Conservation (phyloP, 306 rosid genomes). For the Gleditsia sinensis region DNA sequence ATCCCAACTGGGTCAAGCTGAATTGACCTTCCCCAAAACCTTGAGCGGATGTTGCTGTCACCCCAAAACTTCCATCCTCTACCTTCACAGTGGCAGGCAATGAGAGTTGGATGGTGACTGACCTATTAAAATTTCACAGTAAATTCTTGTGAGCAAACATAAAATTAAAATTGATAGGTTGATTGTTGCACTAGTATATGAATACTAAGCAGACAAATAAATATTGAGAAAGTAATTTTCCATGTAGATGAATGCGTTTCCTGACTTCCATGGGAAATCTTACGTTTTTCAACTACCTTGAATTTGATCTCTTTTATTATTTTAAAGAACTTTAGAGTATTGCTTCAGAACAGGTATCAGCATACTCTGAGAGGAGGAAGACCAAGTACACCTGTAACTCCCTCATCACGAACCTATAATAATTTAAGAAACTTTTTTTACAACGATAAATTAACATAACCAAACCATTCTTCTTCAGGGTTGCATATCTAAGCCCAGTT, state of each 20-base stretch:
- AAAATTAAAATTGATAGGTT: not conserved
- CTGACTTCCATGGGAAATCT: not conserved
- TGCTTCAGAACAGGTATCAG: not conserved
- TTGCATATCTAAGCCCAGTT: not conserved
- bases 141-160: slow-evolving; percentile 25
- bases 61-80: slow-evolving; percentile 99
- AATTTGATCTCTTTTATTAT: not conserved
- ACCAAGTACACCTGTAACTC: not conserved
- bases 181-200: not conserved
- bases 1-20: slow-evolving; percentile 97
- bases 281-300: too few relatives aligned
- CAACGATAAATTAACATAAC: not conserved
- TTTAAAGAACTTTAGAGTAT: not conserved
- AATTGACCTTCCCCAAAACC: slow-evolving; percentile 97
- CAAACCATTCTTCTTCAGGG: not conserved
- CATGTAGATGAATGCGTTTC: not conserved
- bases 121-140: slow-evolving; percentile 79
- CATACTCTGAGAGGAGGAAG: not conserved
- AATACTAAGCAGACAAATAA: not conserved
- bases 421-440: not conserved
- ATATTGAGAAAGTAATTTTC: not conserved
- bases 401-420: not conserved
- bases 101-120: slow-evolving; percentile 95
- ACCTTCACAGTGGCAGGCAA: slow-evolving; percentile 99
- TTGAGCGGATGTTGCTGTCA: slow-evolving; percentile 90